Base-by-base conservation (phyloP, 2,329 filamentous ascomycete species). In the Aureobasidium pullulans region DNA sequence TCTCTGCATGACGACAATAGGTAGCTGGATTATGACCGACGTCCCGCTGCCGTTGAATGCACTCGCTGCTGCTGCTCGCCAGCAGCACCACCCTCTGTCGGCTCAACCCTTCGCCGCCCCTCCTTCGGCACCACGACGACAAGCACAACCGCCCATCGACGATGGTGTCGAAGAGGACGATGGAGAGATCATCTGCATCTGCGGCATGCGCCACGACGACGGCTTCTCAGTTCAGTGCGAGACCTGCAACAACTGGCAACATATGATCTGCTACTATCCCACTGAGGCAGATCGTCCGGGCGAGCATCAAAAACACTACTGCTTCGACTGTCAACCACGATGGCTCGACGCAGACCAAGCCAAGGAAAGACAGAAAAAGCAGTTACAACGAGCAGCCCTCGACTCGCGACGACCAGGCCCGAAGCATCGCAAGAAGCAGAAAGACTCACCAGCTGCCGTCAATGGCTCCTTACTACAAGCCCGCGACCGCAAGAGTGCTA, bases 151-250 rank as follows among this genome's bases (percentile, higher is more conserved):
- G 15, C 54, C 54, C n/a, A 10, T 48, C 15, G 59, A 59, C 36
- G 59, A 50, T 19, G 49, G 40, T 11, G 43, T 60, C 6, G 84
- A 86, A 64, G 88, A 92, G 75, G 88, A 93, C 74, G 88, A 88
- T 16, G 96, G 95, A 74, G 95, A 90, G 61, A 96, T 97, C 78
- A 96, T 95, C 80, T 99, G 94, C 82, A 96, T 97, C 68, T 99
- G 94, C 77, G 86, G 86, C 72, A 96, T 88, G 75, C 79, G 85
- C 72, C 91, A 96, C 78, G 94, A 99, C 80, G 94, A 99, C 79
- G 94, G 94, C 75, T 93, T 90, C 75, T 99, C 94, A 62, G 95
- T 99, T 63, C 90, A 92, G 75, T 99, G 94, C 80, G 94, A 97
- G 72, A 84, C 81, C 61, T 99, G 94, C 80, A 89, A 96, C 72